These are phyloP conservation scores for Aschersonia sp. DNA, from an alignment of 2,329 filamentous ascomycete genomes.

Conservation along the genomic window DNA sequence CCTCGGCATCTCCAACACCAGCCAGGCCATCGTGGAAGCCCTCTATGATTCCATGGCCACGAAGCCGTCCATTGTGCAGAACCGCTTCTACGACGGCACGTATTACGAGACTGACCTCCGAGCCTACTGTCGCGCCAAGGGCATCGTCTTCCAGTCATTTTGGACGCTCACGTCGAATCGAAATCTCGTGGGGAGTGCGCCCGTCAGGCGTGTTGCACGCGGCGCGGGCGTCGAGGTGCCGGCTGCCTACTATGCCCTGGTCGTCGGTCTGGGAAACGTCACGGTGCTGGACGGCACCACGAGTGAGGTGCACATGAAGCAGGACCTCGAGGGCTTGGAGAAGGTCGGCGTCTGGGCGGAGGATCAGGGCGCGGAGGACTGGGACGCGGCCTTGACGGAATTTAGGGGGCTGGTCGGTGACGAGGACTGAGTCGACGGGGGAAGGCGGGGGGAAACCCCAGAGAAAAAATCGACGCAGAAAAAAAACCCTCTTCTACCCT, in stretches of 20 bases:
- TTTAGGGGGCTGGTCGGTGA: constrained; percentile 29
- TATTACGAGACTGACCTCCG: constrained; percentile 46
- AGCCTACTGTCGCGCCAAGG: constrained; percentile 25
- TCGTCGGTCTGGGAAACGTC: constrained; percentile 29
- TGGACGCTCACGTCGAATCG: constrained; percentile 38
- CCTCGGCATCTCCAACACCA: constrained; percentile 65
- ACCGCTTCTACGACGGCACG: constrained; percentile 51
- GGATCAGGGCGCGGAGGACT: constrained; percentile 27
- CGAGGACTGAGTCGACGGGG: background rate
- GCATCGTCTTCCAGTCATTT: constrained; percentile 36
- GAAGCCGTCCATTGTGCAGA: constrained; percentile 52
- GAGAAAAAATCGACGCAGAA: too few relatives aligned
- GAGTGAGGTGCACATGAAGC: constrained; percentile 30
- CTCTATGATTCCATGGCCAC: constrained; percentile 29
- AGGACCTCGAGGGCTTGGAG: constrained; percentile 29
- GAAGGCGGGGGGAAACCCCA: too few relatives aligned
- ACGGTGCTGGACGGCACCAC: constrained; percentile 32
- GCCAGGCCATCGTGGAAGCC: constrained; percentile 37
- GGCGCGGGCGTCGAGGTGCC: constrained; percentile 19
- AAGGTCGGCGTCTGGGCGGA: constrained; percentile 27
- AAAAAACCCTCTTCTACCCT: too few relatives aligned
- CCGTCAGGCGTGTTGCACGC: constrained; percentile 34
- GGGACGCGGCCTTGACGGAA: constrained; percentile 28
- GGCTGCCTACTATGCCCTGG: constrained; percentile 31
- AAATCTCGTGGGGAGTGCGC: constrained; percentile 20